Percentiles rank a stretch among this genome's conserved stretches.
Conservation (phyloP, 331 rosid genomes). For the Cydonia oblonga region DNA sequence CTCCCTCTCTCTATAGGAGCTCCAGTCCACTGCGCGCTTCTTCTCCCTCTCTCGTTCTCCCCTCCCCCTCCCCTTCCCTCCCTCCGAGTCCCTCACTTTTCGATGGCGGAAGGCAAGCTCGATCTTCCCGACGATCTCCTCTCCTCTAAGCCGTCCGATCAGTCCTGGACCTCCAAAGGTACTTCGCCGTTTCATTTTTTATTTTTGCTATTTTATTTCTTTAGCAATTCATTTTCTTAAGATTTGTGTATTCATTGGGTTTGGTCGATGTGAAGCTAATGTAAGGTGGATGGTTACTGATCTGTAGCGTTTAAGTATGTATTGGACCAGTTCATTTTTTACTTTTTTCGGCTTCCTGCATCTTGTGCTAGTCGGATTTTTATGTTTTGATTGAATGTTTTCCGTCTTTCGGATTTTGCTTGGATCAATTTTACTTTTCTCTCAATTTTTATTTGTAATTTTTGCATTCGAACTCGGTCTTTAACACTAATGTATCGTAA, state of each 20-base stretch:
- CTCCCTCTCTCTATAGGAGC: background rate
- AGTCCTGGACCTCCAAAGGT: conserved; percentile 40
- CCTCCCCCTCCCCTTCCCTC: conserved; percentile 4
- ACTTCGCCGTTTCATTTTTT: background rate
- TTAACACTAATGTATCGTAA: background rate
- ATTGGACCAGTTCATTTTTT: background rate
- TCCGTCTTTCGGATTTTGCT: background rate
- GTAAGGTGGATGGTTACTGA: conserved; percentile 7
- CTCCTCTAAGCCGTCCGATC: conserved; percentile 41
- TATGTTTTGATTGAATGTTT: background rate
- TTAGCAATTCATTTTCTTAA: background rate
- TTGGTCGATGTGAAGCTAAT: conserved; percentile 10
- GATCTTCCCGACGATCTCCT: conserved; percentile 46
- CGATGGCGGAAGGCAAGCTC: conserved; percentile 48
- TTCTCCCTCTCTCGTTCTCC: conserved; percentile 7
- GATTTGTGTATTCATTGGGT: conserved; percentile 4
- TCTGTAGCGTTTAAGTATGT: conserved; percentile 5
- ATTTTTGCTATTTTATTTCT: background rate
- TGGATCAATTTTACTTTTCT: conserved; percentile 2
- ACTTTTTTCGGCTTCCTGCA: conserved; percentile 1
- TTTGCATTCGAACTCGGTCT: background rate
- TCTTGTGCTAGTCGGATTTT: background rate
- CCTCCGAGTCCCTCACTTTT: background rate
- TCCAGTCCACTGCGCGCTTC: conserved; percentile 1
- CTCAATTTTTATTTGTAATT: background rate